Conservation (phyloP, 2,329 filamentous ascomycete species). For the Apiospora sp. region DNA sequence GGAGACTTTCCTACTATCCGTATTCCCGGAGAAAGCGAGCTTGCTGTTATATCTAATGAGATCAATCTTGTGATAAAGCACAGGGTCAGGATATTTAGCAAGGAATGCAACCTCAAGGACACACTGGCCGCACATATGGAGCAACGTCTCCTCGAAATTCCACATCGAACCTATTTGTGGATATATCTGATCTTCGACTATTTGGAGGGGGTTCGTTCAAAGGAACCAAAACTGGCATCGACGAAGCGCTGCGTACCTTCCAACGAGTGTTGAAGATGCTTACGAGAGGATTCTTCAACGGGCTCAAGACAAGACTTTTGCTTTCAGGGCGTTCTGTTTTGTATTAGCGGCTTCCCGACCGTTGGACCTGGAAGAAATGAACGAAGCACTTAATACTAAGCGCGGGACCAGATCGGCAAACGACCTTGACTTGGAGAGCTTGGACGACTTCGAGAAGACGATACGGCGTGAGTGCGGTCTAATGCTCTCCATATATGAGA, state of each 20-base stretch:
- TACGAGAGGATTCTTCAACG: background rate
- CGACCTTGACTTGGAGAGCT: background rate
- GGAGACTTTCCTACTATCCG: background rate
- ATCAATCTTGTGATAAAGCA: background rate
- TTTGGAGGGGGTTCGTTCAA: conserved; percentile 30
- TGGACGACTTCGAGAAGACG: background rate
- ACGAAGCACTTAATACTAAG: background rate
- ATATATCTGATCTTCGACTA: conserved; percentile 46
- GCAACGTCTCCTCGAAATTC: conserved; percentile 30
- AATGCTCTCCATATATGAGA: background rate
- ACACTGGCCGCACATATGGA: conserved; percentile 27
- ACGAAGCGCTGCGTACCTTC: background rate
- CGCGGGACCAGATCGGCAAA: background rate
- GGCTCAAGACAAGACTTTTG: background rate
- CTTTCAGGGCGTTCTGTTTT: background rate
- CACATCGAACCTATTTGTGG: conserved; percentile 49
- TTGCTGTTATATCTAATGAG: background rate
- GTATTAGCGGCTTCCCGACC: background rate
- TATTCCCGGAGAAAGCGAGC: background rate
- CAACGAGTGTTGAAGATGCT: background rate
- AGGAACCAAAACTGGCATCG: background rate
- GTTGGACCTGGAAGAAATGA: background rate
- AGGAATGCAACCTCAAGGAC: accelerated
- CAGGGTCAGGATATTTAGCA: background rate
- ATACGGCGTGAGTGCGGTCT: background rate